These are phyloP conservation scores for Botryococcus braunii DNA, from an alignment of 163 green algal species.

Conservation along the genomic window DNA sequence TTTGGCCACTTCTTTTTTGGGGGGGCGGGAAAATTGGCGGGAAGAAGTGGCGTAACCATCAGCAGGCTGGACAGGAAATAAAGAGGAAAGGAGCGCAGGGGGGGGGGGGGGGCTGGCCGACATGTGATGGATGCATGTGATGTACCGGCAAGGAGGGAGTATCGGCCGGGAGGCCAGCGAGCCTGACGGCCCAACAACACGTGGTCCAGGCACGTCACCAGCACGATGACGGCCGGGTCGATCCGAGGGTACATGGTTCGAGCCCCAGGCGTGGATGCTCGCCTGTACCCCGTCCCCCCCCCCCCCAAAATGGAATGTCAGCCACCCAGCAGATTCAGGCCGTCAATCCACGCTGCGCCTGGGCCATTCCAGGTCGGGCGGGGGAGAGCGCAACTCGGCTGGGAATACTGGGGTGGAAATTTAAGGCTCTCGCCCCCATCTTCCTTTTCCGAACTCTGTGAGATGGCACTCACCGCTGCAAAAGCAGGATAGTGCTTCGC, in stretches of 20 bases:
- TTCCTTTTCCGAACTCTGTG: background rate
- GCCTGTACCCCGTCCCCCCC: background rate
- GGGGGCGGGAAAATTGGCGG: too few species aligned
- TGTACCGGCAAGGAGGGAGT: constrained; percentile 38
- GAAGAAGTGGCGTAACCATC: too few species aligned
- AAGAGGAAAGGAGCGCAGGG: background rate
- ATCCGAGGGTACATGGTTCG: constrained; percentile 45
- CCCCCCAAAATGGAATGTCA: background rate
- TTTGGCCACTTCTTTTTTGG: too few species aligned
- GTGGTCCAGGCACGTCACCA: constrained; percentile 39
- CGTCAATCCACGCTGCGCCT: background rate
- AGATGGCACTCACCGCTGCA: too few species aligned
- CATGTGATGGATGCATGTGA: too few species aligned
- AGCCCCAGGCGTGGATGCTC: background rate
- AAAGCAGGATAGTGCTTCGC: too few species aligned
- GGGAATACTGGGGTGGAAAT: background rate
- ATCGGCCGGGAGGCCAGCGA: constrained; percentile 44
- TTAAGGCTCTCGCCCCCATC: background rate
- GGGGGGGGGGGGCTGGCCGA: too few species aligned
- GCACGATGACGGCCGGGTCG: constrained; percentile 70
- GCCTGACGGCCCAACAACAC: constrained; percentile 65
- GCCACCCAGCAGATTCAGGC: background rate
- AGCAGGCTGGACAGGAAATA: too few species aligned
- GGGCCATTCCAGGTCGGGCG: background rate
- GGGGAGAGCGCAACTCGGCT: background rate